Percentiles rank a stretch among this genome's conserved stretches.
Evolutionary conservation across 176 grass and related monocot genomes (phyloP).

Genomic region (Thinopyrum elongatum): DNA sequence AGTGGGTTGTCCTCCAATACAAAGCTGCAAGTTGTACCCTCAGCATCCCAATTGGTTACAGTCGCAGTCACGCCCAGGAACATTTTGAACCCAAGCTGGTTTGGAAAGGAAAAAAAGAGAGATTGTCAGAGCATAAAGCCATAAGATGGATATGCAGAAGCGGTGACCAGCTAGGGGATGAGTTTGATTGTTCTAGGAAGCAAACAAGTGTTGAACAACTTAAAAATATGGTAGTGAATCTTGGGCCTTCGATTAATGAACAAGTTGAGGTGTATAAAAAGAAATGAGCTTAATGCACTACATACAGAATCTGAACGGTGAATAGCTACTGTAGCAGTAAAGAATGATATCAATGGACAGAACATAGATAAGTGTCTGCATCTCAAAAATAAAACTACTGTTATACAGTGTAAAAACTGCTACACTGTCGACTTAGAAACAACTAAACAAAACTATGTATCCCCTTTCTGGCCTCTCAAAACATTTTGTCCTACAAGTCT

Average conservation of each 20-base stretch:
- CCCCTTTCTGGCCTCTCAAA: not conserved
- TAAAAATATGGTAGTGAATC: not conserved
- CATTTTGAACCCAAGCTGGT: constrained; percentile 99
- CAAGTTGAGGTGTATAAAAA: not conserved
- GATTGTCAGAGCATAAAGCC: constrained; percentile 15
- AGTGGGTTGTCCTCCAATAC: constrained; percentile 96
- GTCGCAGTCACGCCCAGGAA: constrained; percentile 89
- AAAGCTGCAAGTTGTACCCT: constrained; percentile 89
- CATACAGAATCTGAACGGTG: not conserved
- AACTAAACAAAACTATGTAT: not conserved
- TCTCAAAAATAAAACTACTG: not conserved
- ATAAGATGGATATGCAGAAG: not conserved
- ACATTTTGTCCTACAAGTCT: not conserved
- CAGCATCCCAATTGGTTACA: constrained; percentile 94
- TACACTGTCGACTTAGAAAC: not conserved
- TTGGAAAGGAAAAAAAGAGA: not conserved
- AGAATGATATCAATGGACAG: not conserved
- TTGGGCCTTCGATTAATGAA: not conserved
- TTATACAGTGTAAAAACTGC: not conserved
- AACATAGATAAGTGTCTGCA: not conserved
- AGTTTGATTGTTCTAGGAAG: not conserved
- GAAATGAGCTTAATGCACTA: not conserved
- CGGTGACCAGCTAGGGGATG: not conserved
- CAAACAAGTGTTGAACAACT: not conserved
- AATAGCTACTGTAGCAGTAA: not conserved